Evolutionary conservation across 2,329 filamentous ascomycete genomes (phyloP).

Genomic region (Penicillium sp.): DNA sequence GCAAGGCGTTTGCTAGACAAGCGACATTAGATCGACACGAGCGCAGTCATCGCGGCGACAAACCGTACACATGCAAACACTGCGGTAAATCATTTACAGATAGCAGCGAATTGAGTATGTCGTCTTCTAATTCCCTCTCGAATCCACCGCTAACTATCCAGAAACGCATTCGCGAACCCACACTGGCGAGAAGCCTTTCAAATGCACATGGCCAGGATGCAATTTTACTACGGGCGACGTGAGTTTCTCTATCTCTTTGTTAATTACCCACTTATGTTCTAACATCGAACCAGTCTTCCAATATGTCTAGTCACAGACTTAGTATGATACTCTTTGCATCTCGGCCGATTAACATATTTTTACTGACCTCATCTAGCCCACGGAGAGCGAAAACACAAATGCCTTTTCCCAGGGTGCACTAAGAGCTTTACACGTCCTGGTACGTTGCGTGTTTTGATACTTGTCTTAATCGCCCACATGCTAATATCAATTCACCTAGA

Average conservation of each 20-base stretch:
- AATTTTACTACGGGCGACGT: conserved; percentile 46
- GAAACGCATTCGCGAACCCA: conserved; percentile 46
- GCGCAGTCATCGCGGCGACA: conserved; percentile 45
- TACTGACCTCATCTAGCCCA: conserved; percentile 32
- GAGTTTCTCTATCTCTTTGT: conserved; percentile 16
- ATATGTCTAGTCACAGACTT: conserved; percentile 46
- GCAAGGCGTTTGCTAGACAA: conserved; percentile 44
- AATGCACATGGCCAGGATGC: conserved; percentile 43
- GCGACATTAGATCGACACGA: conserved; percentile 46
- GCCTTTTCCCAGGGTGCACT: conserved; percentile 37
- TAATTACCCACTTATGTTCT: not conserved
- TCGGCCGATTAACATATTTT: not conserved
- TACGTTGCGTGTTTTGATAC: conserved; percentile 20
- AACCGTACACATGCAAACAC: conserved; percentile 42
- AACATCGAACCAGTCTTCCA: conserved; percentile 36
- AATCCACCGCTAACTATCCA: conserved; percentile 24
- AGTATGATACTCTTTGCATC: conserved; percentile 29
- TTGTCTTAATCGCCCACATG: not conserved
- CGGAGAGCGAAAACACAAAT: conserved; percentile 44
- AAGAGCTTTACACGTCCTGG: conserved; percentile 47
- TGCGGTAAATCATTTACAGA: conserved; percentile 46
- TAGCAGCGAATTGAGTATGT: conserved; percentile 45
- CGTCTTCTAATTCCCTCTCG: not conserved
- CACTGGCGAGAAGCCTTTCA: conserved; percentile 46
- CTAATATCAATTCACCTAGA: conserved; percentile 24